Evolutionary conservation across 345 rosid species (phyloP).

Genomic region (Carallia pectinifolia): DNA sequence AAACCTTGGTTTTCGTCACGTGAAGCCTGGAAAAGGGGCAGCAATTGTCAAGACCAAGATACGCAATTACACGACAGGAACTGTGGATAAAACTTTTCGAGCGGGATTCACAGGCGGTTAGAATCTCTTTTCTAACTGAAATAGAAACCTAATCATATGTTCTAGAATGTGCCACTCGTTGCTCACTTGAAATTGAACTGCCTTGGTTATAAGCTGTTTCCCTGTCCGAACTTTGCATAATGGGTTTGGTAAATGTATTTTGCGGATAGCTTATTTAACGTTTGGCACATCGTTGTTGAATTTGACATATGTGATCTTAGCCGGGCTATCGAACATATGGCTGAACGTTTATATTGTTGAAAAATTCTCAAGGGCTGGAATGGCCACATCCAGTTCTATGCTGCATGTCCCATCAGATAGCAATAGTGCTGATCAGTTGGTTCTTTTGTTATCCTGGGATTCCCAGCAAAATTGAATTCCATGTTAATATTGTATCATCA

Average conservation of each 20-base stretch:
- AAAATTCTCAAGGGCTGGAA: too few relatives aligned
- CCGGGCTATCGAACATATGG: too few relatives aligned
- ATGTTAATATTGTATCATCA: background rate
- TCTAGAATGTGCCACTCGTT: background rate
- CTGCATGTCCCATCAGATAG: too few relatives aligned
- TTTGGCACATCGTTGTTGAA: background rate
- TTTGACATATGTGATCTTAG: background rate
- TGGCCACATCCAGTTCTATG: too few relatives aligned
- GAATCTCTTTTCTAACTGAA: background rate
- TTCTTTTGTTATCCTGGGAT: too few relatives aligned
- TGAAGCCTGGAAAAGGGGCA: conserved; percentile 93
- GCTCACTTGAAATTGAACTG: background rate
- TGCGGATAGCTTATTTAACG: background rate
- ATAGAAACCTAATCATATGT: background rate
- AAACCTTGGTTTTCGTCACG: conserved; percentile 32
- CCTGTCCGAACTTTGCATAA: too few relatives aligned
- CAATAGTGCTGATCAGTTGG: too few relatives aligned
- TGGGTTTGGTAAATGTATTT: too few relatives aligned
- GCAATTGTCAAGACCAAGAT: conserved; percentile 93
- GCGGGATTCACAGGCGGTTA: conserved; percentile 73
- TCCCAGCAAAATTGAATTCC: too few relatives aligned
- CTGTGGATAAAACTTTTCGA: conserved; percentile 90
- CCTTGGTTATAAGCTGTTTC: background rate
- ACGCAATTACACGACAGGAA: conserved; percentile 69
- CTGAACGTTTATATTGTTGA: background rate